These are phyloP conservation scores for Corynascus novoguineensis DNA, from an alignment of 495 filamentous ascomycete genomes.

Conservation along the genomic window DNA sequence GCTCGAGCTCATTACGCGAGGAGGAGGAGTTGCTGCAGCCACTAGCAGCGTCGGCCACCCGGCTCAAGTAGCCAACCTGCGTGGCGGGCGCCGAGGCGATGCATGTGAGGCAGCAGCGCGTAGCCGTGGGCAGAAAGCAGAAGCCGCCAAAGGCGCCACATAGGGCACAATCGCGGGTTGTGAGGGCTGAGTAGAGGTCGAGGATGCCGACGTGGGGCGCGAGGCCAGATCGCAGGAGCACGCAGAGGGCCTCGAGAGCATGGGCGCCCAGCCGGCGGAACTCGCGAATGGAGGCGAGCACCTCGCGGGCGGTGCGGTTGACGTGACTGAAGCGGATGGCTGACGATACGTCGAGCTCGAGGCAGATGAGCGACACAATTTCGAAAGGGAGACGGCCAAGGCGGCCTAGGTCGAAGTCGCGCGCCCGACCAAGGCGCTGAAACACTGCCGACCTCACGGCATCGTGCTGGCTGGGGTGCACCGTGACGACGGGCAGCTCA, in stretches of 20 bases:
- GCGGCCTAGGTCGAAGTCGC: not conserved
- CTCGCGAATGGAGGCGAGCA: constrained; percentile 4
- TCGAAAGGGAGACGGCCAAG: constrained; percentile 8
- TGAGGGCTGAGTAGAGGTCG: not conserved
- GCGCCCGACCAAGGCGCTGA: not conserved
- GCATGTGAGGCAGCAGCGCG: constrained; percentile 12
- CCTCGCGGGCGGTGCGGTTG: constrained; percentile 8
- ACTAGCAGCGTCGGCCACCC: constrained; percentile 8
- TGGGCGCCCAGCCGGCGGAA: constrained; percentile 1
- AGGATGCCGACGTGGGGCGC: not conserved
- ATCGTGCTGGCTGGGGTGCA: constrained; percentile 9
- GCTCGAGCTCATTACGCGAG: too few species aligned
- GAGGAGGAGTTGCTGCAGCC: too few species aligned
- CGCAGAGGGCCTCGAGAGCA: constrained; percentile 2
- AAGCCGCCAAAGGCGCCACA: constrained; percentile 11
- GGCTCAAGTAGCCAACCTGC: constrained; percentile 2
- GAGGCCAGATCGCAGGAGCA: not conserved
- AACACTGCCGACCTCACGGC: constrained; percentile 1
- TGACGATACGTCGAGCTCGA: constrained; percentile 5
- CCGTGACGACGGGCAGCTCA: constrained; percentile 5
- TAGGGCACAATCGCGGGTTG: not conserved
- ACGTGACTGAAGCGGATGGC: constrained; percentile 10
- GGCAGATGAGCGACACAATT: constrained; percentile 8
- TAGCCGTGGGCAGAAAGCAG: constrained; percentile 6
- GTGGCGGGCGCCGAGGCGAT: constrained; percentile 7